Evolutionary conservation across 2,329 filamentous ascomycete genomes (phyloP), one percentile per base, ranked within the genome.

Genomic region (Septoria petroselini): DNA sequence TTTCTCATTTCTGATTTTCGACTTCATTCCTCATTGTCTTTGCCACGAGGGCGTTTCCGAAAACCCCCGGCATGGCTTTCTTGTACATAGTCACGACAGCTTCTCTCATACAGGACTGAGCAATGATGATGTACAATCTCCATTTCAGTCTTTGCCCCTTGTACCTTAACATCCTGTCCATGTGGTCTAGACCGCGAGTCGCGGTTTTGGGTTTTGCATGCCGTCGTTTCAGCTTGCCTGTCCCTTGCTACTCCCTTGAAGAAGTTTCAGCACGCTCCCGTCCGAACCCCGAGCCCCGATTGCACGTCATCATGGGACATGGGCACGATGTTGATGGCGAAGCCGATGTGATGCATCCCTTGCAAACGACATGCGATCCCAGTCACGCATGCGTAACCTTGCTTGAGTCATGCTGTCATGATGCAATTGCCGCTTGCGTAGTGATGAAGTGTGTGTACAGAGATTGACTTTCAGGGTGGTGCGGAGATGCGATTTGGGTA

Each of bases 1-100:
- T 38, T 38, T 38, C 34, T 38, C 14, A 38, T 38, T 38, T 4
- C 34, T 18, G 34, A 38, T 38, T 14, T 21, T 38, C 17, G 34
- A 38, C 19, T 33, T 33, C 30, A 33, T 19, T n/a, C 21, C 19
- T 18, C 19, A 15, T 17, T 37, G 3, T 3, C 15, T 38, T 19
- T n/a, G 25, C 9, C 25, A 37, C 33, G 9, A 21, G 29, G 12
- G 12, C 31, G 29, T 46, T 27, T 27, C 23, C 9, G 5, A 27
- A 5, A 27, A 27, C 9, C 23, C 23, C 23, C 23, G 23, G 23
- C 23, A 27, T 33, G 11, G 7, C 25, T 31, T 29, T 11, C 19
- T 19, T 19, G 21, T 27, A 41, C 30, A 33, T 39, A 48, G 12
- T 41, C 25, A 3, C 9, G 14, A 15, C 11, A 14, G 14, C 21